Base-by-base conservation (phyloP, 2,329 filamentous ascomycete genomes). In the Aphanocladium album region DNA sequence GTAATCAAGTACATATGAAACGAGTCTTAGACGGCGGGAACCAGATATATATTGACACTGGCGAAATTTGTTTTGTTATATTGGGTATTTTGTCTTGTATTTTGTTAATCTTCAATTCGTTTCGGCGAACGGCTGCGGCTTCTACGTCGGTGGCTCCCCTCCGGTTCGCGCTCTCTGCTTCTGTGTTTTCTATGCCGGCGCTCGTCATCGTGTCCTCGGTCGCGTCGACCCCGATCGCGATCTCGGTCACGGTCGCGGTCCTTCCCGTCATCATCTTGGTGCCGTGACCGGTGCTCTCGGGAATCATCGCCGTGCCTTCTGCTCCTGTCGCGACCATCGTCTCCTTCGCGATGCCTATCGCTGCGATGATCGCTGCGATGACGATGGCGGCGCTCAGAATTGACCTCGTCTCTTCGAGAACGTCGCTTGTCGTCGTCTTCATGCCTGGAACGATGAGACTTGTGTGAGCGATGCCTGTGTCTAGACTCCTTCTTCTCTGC, bases 401-500 rank as follows among this genome's bases (percentile, higher is more conserved):
- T 21, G 11, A 23, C 30, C 4, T 41, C 14, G 16, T 50, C 51
- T 9, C 68, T 67, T 5, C 67, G 65, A 25, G 43, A 57, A 7
- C 59, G 43, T 45, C 46, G 50, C 11, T 37, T 64, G 6, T 68
- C 69, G 23, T 65, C 68, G 6, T 62, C 66, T 4, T 73, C 70
- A 51, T 69, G 68, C 50, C 65, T 70, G 54, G 78, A 75, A 57
- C 76, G 76, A 60, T 81, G 80, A 45, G 75, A 76, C 33, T 76
- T 75, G 50, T 80, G 80, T 62, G 79, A 77, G 60, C 79, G 72
- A 62, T 75, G 76, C 54, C 74, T 76, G 60, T 79, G 83, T 72
- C 69, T 76, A 64, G 77, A 78, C 62, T 79, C 76, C 65, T 75
- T 80, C 67, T 77, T 82, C 16, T 81, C 78, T 61, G 79, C 67